Base-by-base conservation (phyloP, 352 stramenopile genomes). In the Thalassiosira livingstoniorum region DNA sequence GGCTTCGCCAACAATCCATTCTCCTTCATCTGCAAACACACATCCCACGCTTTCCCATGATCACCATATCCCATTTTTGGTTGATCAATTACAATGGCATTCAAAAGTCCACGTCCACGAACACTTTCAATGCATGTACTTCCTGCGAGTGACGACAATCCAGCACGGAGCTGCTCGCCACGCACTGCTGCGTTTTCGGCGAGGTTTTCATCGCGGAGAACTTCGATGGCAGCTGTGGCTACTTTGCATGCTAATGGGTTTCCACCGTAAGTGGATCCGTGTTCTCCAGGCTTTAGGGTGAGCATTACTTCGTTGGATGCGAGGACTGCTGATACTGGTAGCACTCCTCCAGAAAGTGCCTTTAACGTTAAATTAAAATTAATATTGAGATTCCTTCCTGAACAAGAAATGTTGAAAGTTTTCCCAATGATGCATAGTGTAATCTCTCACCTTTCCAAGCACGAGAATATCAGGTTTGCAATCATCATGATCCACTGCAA, bases 381-480 rank as follows among this genome's bases (percentile, higher is more conserved):
- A n/a, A n/a, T n/a, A n/a, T n/a, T n/a, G n/a, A n/a, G n/a, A n/a
- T n/a, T n/a, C n/a, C n/a, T n/a, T n/a, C n/a, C n/a, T n/a, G n/a
- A n/a, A n/a, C n/a, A n/a, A n/a, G n/a, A n/a, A n/a, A n/a, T n/a
- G n/a, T n/a, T n/a, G n/a, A n/a, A n/a, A n/a, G n/a, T n/a, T n/a
- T n/a, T n/a, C n/a, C n/a, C n/a, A n/a, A n/a, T n/a, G n/a, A n/a
- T n/a, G n/a, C n/a, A n/a, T n/a, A n/a, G n/a, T n/a, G n/a, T n/a
- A n/a, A n/a, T n/a, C 25, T 58, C 81, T 25, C 82, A 93, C 90
- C 95, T 96, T 98, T 94, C 96, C 97, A 13, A 99, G 91, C 47
- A 99, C 96, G 55, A 99, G 75, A 45, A 99, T 97, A 87, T 99
- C 97, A n/a, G 98, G 97, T 88, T 98, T 97, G 62, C 98, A 97